Percentiles rank a stretch among this genome's conserved stretches.
phyloP scores from a whole-genome alignment of 371 early-diverging fungal species.

The Mucor racemosus region DNA sequence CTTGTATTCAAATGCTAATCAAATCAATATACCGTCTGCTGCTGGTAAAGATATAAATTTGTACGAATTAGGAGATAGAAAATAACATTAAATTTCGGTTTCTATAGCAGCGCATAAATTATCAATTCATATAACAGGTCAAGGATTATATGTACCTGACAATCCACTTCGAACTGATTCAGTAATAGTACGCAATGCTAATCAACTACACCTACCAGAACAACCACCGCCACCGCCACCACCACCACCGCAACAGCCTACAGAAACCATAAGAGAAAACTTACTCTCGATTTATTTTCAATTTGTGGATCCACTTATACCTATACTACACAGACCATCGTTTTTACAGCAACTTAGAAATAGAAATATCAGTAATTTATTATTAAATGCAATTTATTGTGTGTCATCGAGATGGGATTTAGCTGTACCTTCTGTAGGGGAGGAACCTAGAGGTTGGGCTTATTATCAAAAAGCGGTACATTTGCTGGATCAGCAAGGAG shows the following conservation, averaged over 20 bases:
- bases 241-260: not conserved
- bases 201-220: not conserved
- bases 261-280: constrained; percentile 22
- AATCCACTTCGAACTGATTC: constrained; percentile 25
- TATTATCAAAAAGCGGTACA: constrained; percentile 34
- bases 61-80: too few species aligned
- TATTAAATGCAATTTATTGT: constrained; percentile 40
- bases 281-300: constrained; percentile 69
- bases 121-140: constrained; percentile 27
- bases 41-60: too few species aligned
- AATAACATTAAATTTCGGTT: not conserved
- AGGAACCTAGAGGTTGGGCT: constrained; percentile 35
- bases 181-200: not conserved
- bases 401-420: constrained; percentile 39
- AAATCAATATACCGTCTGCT: not conserved
- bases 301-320: constrained; percentile 69
- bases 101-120: constrained; percentile 12
- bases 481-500: constrained; percentile 27
- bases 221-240: not conserved
- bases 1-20: constrained; percentile 7
- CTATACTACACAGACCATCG: constrained; percentile 62
- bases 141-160: constrained; percentile 34
- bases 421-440: constrained; percentile 5
- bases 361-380: constrained; percentile 11
- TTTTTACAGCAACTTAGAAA: constrained; percentile 23